Base-by-base conservation (phyloP, 495 filamentous ascomycete genomes). In the Neurospora tetrasperma region DNA sequence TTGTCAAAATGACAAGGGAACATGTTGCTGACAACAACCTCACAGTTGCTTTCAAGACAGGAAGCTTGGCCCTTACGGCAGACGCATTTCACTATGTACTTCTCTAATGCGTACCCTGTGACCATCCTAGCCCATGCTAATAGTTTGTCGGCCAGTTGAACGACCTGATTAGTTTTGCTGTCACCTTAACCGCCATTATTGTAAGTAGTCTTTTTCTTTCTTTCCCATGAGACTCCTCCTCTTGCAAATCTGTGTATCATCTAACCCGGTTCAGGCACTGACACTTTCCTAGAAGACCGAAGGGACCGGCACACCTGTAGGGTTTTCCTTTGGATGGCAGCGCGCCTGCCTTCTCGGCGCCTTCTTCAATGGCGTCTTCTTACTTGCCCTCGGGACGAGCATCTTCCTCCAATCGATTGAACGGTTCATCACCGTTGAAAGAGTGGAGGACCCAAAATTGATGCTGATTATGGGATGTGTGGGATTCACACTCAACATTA, bases 51-150 rank as follows among this genome's bases (percentile, higher is more conserved):
- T 96, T 94, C 85, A 85, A 87, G 46, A 94, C 94, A 42, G 89
- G 92, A 78, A 98, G 95, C 44, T 89, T 98, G 71, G 95, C 94
- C 23, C 89, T 98, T 16, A 88, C 97, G 69, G 95, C 95, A 48
- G 95, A 98, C 84, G 93, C 94, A 39, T 97, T 98, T 82, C 95
- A 98, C 78, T 96, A 97, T 89, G 93, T 95, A 84, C 77, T 86
- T 74, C 70, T 62, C 11, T 14, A 8, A 31, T 31, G 38, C 35
- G 70, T 62, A 18, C 18, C 31, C 14, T 48, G 35, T 18, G 46
- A 71, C 16, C 8, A 41, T 54, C 10, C 16, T 48, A 43, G 6
- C n/a, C 42, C 31, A 35, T 39, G 10, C 39, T 42, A 20, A 70
- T 9, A 54, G 35, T 20, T 39, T 20, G 35, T 18, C 54, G 12